Conservation (phyloP, 768 basidiomycete genomes). For the Pleurotus giganteus region DNA sequence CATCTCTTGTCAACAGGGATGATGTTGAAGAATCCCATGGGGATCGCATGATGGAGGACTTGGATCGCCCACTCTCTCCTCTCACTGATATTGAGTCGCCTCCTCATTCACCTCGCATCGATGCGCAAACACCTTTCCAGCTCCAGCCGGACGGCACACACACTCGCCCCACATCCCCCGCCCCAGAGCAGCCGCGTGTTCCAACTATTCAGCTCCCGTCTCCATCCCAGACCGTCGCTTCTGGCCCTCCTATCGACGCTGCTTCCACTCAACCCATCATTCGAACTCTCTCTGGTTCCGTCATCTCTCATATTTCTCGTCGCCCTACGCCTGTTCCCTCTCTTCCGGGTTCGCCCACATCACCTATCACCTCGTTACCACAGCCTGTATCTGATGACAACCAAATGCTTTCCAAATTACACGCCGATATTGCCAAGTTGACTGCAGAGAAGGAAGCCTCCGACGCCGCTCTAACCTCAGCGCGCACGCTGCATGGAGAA, state of each 20-base stretch:
- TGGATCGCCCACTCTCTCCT: neutral
- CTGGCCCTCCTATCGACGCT: neutral
- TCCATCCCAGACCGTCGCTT: neutral
- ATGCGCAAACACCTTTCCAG: neutral
- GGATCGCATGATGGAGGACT: neutral
- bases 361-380: neutral
- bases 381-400: neutral
- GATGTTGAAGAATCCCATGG: neutral
- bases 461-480: neutral
- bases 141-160: neutral
- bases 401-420: neutral
- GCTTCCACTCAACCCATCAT: slow-evolving; percentile 17
- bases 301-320: slow-evolving; percentile 44
- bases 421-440: neutral
- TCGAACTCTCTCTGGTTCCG: slow-evolving; percentile 46
- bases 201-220: neutral
- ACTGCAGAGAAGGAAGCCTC: neutral
- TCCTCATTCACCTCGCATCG: neutral
- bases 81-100: slow-evolving; percentile 4
- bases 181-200: neutral
- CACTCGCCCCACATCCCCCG: slow-evolving; percentile 1
- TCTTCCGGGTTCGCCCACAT: slow-evolving; percentile 18
- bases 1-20: neutral
- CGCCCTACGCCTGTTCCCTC: slow-evolving; percentile 52
- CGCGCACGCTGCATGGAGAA: neutral